A percentile compares a stretch with the other conserved stretches of the same genome.
These are phyloP conservation scores for Diaporthe vaccinii DNA, from an alignment of 2,329 filamentous ascomycete genomes.

Conservation along the genomic window DNA sequence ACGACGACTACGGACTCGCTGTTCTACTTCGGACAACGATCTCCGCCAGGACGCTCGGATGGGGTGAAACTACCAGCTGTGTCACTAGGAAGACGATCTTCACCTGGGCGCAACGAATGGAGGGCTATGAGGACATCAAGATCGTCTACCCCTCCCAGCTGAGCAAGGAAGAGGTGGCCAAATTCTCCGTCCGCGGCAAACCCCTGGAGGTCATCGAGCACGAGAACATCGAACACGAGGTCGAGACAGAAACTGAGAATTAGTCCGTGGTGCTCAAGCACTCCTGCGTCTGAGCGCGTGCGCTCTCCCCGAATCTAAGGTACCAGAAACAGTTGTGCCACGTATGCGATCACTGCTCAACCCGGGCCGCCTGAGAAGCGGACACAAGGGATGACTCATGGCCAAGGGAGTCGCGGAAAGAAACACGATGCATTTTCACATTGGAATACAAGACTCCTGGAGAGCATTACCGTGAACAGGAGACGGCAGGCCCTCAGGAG, in stretches of 20 bases:
- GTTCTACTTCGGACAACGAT: neutral
- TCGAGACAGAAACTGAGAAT: neutral
- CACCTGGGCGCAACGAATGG: no score
- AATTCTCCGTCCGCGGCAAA: neutral
- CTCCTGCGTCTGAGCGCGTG: neutral
- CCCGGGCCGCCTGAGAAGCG: neutral
- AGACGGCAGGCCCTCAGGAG: neutral
- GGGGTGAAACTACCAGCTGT: no score
- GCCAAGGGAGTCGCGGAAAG: neutral
- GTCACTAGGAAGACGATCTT: no score
- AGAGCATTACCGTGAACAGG: neutral
- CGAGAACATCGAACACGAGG: neutral
- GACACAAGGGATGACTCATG: neutral
- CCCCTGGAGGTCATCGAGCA: neutral
- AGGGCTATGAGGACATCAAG: no score
- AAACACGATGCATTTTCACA: neutral
- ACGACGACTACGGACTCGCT: neutral
- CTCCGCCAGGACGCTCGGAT: fast-evolving
- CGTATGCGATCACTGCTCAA: neutral
- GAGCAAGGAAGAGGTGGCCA: neutral
- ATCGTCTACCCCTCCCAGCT: slow-evolving; percentile 4
- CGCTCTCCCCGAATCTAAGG: no score
- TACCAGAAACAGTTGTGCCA: neutral
- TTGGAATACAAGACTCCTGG: neutral
- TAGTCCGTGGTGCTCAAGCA: neutral